Conservation (phyloP, 2,329 filamentous ascomycete species). For the Pyrenochaeta sp. region DNA sequence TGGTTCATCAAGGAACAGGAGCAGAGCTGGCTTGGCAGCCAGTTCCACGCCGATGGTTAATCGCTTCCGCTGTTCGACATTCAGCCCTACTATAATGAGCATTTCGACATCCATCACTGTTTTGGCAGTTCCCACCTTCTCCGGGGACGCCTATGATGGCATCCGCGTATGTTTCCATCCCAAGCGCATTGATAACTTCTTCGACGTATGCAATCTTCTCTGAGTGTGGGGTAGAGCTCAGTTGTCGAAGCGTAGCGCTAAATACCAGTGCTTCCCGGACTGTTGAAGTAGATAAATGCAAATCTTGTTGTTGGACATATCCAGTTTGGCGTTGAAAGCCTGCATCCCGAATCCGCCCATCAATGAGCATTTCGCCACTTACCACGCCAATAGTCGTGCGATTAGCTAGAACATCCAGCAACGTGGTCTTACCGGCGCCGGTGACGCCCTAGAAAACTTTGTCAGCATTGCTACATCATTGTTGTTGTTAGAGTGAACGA, state of each 20-base stretch:
- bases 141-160: constrained; percentile 64
- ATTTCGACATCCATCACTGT: no score
- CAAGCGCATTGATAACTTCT: constrained; percentile 63
- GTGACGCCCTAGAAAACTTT: no score
- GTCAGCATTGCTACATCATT: no score
- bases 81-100: no score
- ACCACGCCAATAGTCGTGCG: constrained; percentile 85
- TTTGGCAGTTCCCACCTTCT: no score
- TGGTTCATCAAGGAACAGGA: constrained; percentile 76
- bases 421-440: constrained; percentile 86
- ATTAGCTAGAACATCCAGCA: constrained; percentile 80
- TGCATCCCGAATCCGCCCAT: constrained; percentile 67
- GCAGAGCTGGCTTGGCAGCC: constrained; percentile 65
- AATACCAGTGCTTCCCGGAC: constrained; percentile 67
- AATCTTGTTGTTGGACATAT: constrained; percentile 57
- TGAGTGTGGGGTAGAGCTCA: constrained; percentile 58
- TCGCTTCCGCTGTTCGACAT: constrained; percentile 68
- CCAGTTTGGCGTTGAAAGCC: constrained; percentile 83
- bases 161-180: constrained; percentile 66
- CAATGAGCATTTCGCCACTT: constrained; percentile 78
- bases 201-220: constrained; percentile 68
- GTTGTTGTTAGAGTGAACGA: no score
- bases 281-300: constrained; percentile 64
- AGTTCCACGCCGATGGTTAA: constrained; percentile 65
- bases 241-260: constrained; percentile 65